Conservation (phyloP, 495 filamentous ascomycete species). For the Trichoderma erinaceum region DNA sequence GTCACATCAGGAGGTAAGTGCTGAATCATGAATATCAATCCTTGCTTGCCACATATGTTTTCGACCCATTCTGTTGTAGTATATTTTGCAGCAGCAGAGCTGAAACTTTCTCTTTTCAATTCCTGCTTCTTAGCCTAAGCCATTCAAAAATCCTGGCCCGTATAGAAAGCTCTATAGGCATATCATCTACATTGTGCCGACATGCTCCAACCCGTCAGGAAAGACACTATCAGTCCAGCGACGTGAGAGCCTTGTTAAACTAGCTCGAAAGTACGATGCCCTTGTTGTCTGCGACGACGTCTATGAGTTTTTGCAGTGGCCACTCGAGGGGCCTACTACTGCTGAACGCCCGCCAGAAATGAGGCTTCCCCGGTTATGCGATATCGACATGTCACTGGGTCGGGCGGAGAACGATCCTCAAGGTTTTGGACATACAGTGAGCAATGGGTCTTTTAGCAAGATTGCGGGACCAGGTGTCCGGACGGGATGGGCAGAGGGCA, state of each 20-base stretch:
- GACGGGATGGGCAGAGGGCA: constrained; percentile 77
- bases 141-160: constrained; percentile 29
- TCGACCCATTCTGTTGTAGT: not conserved
- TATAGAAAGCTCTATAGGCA: constrained; percentile 69
- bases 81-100: not conserved
- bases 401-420: constrained; percentile 35
- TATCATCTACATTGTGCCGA: constrained; percentile 77
- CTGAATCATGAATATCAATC: not conserved
- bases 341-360: constrained; percentile 15
- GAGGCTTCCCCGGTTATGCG: constrained; percentile 61
- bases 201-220: constrained; percentile 74
- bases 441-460: constrained; percentile 83
- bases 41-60: not conserved
- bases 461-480: constrained; percentile 71
- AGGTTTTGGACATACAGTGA: constrained; percentile 67
- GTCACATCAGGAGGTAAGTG: constrained; percentile 16
- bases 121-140: constrained; percentile 14
- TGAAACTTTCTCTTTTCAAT: not conserved
- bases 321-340: constrained; percentile 21
- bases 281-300: constrained; percentile 83
- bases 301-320: constrained; percentile 82
- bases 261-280: constrained; percentile 69
- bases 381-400: constrained; percentile 56
- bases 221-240: constrained; percentile 61
- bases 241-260: constrained; percentile 53